phyloP scores from a whole-genome alignment of 2,329 filamentous ascomycete genomes.

The Monilinia fructigena region DNA sequence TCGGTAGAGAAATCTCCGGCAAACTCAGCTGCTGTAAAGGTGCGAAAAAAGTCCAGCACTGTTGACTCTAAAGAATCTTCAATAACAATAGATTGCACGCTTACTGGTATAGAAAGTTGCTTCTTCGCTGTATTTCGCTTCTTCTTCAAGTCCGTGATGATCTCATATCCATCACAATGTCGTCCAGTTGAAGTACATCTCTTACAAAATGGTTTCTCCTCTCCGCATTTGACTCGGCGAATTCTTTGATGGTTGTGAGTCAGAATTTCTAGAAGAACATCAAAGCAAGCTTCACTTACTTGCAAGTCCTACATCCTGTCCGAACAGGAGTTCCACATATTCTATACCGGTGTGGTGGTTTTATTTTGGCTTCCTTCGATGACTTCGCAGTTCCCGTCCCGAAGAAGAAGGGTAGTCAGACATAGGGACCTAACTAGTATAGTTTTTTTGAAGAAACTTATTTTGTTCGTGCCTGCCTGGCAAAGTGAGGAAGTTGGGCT shows the following conservation, averaged over 20 bases:
- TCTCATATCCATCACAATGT: slow-evolving; percentile 38
- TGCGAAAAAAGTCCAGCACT: slow-evolving; percentile 33
- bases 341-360: slow-evolving; percentile 33
- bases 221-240: slow-evolving; percentile 38
- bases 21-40: slow-evolving; percentile 32
- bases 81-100: neutral
- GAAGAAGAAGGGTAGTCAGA: neutral
- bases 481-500: neutral
- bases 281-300: slow-evolving; percentile 28
- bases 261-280: neutral
- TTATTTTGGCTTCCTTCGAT: slow-evolving; percentile 26
- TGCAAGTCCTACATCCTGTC: slow-evolving; percentile 38
- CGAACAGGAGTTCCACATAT: slow-evolving; percentile 37
- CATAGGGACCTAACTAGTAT: neutral
- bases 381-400: neutral
- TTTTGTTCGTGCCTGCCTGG: neutral
- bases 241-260: slow-evolving; percentile 31
- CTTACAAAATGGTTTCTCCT: slow-evolving; percentile 38
- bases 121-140: neutral
- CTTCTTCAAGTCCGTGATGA: slow-evolving; percentile 6
- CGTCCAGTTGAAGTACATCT: slow-evolving; percentile 37
- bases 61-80: slow-evolving; percentile 32
- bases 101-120: neutral
- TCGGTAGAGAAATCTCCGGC: slow-evolving; percentile 33
- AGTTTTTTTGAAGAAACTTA: neutral